Conservation (phyloP, 305 asterid species). For the Fraxinus nigra region DNA sequence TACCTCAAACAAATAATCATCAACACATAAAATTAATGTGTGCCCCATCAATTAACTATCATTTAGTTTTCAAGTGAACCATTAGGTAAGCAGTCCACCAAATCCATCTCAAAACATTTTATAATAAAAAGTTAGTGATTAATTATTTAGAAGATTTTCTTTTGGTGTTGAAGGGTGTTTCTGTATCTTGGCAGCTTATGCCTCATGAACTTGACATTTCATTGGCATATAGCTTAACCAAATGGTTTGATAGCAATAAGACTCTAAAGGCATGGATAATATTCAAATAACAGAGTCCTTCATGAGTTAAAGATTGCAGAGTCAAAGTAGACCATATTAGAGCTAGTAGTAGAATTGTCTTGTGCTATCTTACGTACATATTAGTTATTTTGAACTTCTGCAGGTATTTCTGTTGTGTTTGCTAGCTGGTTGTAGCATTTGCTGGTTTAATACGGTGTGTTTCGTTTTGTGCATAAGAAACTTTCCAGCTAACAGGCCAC, state of each 20-base stretch:
- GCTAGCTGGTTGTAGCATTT: conserved; percentile 63
- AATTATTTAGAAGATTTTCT: neutral
- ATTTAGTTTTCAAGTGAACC: neutral
- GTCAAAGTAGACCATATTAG: neutral
- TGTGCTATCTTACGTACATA: neutral
- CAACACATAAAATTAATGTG: neutral
- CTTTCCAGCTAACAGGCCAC: conserved; percentile 44
- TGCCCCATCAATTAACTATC: conserved; percentile 13
- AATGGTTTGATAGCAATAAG: no score
- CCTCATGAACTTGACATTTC: no score
- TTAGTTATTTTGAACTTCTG: neutral
- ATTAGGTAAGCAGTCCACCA: conserved; percentile 13
- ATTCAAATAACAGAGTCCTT: neutral
- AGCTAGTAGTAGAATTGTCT: neutral
- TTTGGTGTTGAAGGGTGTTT: neutral
- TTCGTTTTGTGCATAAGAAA: conserved; percentile 57
- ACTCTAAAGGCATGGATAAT: neutral
- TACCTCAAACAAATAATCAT: neutral
- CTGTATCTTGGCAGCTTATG: no score
- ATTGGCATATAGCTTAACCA: no score
- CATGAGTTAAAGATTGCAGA: neutral
- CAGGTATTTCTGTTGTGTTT: conserved; percentile 56
- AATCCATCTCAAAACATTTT: neutral
- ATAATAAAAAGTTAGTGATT: neutral
- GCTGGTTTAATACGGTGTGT: conserved; percentile 74